Base-by-base conservation (phyloP, 176 grass and related monocot species). In the Oropetium thomaeum region DNA sequence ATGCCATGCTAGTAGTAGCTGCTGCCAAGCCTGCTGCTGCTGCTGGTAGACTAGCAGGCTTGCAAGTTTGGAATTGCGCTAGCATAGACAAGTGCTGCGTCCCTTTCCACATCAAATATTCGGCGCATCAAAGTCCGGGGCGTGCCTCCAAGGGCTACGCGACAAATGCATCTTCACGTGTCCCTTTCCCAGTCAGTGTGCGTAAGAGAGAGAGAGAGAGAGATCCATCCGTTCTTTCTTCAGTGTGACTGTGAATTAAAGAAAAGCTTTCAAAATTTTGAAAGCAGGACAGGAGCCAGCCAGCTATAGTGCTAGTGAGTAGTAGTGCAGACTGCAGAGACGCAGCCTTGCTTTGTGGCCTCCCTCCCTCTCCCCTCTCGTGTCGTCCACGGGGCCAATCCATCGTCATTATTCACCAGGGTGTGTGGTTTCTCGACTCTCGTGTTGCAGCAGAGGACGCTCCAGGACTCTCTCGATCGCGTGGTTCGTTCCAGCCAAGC, bases 91-190 rank as follows among this genome's bases (percentile, higher is more conserved):
- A 61, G 13, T 22, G 47, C 73, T 22, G 41, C 52, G 10, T 4
- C 19, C 17, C 69, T 80, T 74, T 80, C 44, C 73, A 41, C 86
- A 26, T 83, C 35, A 88, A 83, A 88, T 88, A 83, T 88, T 88
- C 86, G 35, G 28, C 10, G 74, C 70, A 83, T 83, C 86, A 69
- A 64, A 70, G 69, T 47, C 7, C 10, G 81, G 49, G 69, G 69
- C 10, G 43, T 48, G 63, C 4, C 5, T 74, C 86, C 86, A 88
- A 65, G 81, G 0, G 81, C 81, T 79, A 88, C 5, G 3, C 22
- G 81, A 83, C 86, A 84, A 80, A 35, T 0, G 42, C 64, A 17
- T 30, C 69, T 31, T 88, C 86, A 83, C 86, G 86, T 79, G 86
- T 75, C 80, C 69, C 80, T 75, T 75, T 88, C 69, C n/a, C 62